Evolutionary conservation across 2,329 filamentous ascomycete species (phyloP).

Genomic region (Pseudopithomyces chartarum): DNA sequence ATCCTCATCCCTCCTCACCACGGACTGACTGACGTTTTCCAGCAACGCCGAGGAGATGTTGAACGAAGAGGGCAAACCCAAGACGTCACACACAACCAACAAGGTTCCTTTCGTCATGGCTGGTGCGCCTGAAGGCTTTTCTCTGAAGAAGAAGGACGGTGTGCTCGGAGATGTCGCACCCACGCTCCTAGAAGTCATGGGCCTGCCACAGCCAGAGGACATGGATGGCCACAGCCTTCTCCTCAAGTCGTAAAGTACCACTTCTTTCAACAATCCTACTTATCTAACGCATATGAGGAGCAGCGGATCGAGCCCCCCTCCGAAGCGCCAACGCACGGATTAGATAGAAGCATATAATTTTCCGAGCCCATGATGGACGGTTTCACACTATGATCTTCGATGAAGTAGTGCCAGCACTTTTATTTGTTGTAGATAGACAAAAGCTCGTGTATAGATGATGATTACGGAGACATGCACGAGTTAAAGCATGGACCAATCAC

Average conservation of each 20-base stretch:
- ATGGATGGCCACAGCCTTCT: conserved; percentile 90
- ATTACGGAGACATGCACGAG: neutral
- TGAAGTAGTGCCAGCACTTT: neutral
- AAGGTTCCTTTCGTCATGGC: conserved; percentile 98
- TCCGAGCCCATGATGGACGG: neutral
- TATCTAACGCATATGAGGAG: conserved; percentile 3
- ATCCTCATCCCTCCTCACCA: neutral
- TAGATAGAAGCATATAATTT: conserved; percentile 1
- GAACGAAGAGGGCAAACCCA: conserved; percentile 91
- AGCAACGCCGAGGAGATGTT: conserved; percentile 99
- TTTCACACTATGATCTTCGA: neutral
- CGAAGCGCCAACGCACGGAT: conserved; percentile 5
- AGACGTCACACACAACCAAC: conserved; percentile 98
- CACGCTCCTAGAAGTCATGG: conserved; percentile 91
- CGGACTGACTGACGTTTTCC: conserved; percentile 25
- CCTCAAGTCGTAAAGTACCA: conserved; percentile 64
- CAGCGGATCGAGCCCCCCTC: conserved; percentile 1
- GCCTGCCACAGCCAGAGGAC: conserved; percentile 83
- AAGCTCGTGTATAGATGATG: neutral
- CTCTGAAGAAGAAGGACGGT: conserved; percentile 79
- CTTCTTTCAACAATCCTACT: neutral
- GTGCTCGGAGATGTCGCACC: conserved; percentile 98
- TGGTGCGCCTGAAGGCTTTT: conserved; percentile 90
- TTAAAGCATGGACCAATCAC: neutral
- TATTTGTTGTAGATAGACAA: conserved; percentile 7